Base-by-base conservation (phyloP, 176 grass and related monocot genomes). In the Raddia guianensis region DNA sequence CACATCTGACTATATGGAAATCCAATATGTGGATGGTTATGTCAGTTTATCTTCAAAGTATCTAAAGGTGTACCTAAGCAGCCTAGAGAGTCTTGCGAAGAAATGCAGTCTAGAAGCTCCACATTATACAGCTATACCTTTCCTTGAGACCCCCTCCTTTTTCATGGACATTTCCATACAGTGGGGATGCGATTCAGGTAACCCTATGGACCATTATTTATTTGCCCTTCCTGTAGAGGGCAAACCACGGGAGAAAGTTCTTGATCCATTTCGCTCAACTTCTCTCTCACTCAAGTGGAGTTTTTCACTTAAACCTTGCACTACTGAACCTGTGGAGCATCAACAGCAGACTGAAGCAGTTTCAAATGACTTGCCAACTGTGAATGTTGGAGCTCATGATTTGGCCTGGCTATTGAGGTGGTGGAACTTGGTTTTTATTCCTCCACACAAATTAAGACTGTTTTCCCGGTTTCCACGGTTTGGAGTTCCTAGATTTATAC, bases 391-490 rank as follows among this genome's bases (percentile, higher is more conserved):
- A 49, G 88, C 86, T 74, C 90, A 98, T 91, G 95, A 98, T 80
- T 80, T 98, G 74, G 77, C 68, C 69, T 98, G 95, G 95, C 68
- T 98, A 85, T 14, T 71, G 13, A 98, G 87, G 76, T 98, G 92
- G 92, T 89, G 86, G 81, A 93, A 87, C 84, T 50, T 98, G 74
- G 9, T 86, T 88, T 98, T 91, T 81, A 85, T 98, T 84, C 95
- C 95, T 82, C 95, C 95, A 82, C 90, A 98, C 34, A 98, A 98
- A 83, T 86, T 98, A 81, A 89, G 95, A 82, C 82, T 89, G 79
- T 98, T 98, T 79, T 98, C 95, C 43, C 91, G 95, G 37, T 98
- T 93, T 91, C 92, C 95, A 53, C 95, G 95, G 73, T 98, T 91
- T 81, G 92, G 92, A 64, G 95, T 94, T 90, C 92, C 95, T 49